Conservation (phyloP, 345 rosid species). For the Syzygium jambos region DNA sequence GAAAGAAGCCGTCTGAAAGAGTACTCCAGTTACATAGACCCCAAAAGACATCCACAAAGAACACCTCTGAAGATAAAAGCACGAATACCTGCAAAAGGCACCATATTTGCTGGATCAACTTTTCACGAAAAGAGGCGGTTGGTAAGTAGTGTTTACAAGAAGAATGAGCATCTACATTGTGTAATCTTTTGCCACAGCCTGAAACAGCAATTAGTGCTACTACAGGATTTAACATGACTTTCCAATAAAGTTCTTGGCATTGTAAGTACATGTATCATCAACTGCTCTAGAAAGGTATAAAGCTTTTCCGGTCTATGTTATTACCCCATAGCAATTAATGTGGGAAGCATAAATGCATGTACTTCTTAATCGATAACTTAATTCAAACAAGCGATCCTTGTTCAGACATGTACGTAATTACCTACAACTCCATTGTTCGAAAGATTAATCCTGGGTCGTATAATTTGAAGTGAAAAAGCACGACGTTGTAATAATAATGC, state of each 20-base stretch:
- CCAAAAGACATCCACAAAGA: conserved; percentile 98
- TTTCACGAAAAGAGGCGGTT: not conserved
- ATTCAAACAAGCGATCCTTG: not conserved
- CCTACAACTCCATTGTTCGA: not conserved
- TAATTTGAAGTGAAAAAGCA: not conserved
- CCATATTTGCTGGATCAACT: not conserved
- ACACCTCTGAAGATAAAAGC: conserved; percentile 71
- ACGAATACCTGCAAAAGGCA: conserved; percentile 63
- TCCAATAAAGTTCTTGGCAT: not conserved
- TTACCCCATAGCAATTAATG: not conserved
- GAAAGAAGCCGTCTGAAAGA: conserved; percentile 86
- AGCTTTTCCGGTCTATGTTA: not conserved
- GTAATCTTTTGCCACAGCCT: not conserved
- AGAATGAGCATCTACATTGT: not conserved
- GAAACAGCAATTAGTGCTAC: not conserved
- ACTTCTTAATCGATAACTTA: not conserved
- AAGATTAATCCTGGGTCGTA: not conserved
- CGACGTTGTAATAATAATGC: not conserved
- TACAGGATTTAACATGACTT: not conserved
- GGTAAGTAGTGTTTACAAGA: not conserved
- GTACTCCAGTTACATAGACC: conserved; percentile 85
- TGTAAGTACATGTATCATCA: not conserved
- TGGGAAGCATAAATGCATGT: not conserved
- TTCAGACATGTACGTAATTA: not conserved
- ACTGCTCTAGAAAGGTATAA: not conserved